Evolutionary conservation across 2,329 filamentous ascomycete species (phyloP).

Genomic region (Fusarium circinatum): DNA sequence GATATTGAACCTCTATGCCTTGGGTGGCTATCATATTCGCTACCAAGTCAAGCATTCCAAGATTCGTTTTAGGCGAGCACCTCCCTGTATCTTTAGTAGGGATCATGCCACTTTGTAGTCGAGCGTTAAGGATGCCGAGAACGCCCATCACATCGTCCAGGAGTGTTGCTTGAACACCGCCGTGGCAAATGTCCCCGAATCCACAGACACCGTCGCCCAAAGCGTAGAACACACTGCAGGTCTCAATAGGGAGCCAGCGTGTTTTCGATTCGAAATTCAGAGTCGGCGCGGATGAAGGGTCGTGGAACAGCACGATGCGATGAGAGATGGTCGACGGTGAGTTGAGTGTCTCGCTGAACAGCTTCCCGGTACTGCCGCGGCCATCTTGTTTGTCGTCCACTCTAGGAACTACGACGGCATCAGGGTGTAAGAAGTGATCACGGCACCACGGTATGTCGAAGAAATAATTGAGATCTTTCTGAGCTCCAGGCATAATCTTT

Average conservation of each 20-base stretch:
- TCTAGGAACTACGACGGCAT: rapidly evolving
- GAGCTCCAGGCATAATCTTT: background rate
- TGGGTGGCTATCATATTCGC: background rate
- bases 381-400: background rate
- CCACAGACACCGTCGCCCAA: background rate
- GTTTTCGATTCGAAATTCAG: background rate
- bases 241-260: background rate
- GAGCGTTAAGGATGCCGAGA: background rate
- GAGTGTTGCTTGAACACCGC: background rate
- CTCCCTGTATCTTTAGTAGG: rapidly evolving
- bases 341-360: background rate
- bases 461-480: background rate
- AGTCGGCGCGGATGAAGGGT: background rate
- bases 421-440: rapidly evolving
- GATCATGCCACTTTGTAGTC: background rate
- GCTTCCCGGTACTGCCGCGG: background rate
- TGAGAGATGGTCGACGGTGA: background rate
- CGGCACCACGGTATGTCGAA: background rate
- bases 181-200: background rate
- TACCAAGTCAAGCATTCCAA: background rate
- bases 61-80: rapidly evolving
- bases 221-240: background rate
- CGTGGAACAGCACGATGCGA: background rate
- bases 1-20: background rate
- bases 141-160: background rate